phyloP scores from a whole-genome alignment of 805 yeast genomes.

The Ogataea methylovora region DNA sequence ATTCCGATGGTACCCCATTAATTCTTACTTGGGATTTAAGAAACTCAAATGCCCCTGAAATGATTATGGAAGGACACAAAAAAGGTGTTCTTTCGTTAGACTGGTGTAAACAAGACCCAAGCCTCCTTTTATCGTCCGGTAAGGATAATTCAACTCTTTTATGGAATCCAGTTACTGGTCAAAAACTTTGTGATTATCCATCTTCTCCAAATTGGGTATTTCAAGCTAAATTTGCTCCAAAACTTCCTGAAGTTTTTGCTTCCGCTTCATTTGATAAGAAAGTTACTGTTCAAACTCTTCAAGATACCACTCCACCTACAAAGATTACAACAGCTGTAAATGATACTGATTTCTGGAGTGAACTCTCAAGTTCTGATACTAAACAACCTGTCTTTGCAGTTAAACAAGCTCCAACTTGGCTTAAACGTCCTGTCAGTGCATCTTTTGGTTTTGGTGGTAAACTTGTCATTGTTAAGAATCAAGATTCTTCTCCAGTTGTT shows the following conservation, averaged over 20 bases:
- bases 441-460: slow-evolving; percentile 94
- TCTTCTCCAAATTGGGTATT: slow-evolving; percentile 92
- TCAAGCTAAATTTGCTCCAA: slow-evolving; percentile 81
- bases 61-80: slow-evolving; percentile 66
- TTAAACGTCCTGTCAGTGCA: slow-evolving; percentile 63
- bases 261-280: slow-evolving; percentile 84
- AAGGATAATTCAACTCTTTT: slow-evolving; percentile 80
- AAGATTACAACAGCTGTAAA: slow-evolving; percentile 32
- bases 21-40: slow-evolving; percentile 91
- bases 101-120: slow-evolving; percentile 85
- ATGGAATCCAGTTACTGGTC: slow-evolving; percentile 84
- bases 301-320: slow-evolving; percentile 63
- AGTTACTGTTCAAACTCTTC: slow-evolving; percentile 74
- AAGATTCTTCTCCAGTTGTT: slow-evolving; percentile 32
- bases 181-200: slow-evolving; percentile 78
- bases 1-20: slow-evolving; percentile 70
- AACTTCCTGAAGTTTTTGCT: slow-evolving; percentile 84
- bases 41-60: slow-evolving; percentile 87
- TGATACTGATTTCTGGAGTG: slow-evolving; percentile 84
- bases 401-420: slow-evolving; percentile 87
- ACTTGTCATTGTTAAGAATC: slow-evolving; percentile 42
- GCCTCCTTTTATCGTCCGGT: slow-evolving; percentile 80
- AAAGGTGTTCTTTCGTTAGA: slow-evolving; percentile 87
- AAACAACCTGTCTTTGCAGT: slow-evolving; percentile 66
- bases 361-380: slow-evolving; percentile 58